Percentiles rank a stretch among this genome's conserved stretches.
phyloP scores from a whole-genome alignment of 208 protist genomes.

The Wallacemonas sp. region DNA sequence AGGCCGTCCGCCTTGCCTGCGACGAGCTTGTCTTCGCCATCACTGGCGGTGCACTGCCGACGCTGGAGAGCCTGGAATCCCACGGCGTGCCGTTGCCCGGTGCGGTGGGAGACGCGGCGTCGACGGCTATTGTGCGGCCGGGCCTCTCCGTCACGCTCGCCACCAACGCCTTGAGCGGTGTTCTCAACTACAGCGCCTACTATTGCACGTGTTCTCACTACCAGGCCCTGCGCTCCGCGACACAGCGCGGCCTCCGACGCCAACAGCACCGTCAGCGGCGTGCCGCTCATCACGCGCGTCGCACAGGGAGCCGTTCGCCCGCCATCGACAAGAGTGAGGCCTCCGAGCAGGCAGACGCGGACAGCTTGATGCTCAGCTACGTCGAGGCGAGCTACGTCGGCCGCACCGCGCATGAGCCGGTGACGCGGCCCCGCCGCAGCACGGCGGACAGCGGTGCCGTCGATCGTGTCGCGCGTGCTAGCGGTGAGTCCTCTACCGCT shows the following conservation, averaged over 20 bases:
- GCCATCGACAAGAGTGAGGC: background rate
- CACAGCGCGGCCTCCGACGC: background rate
- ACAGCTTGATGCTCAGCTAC: background rate
- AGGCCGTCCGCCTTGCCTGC: slow-evolving; percentile 45
- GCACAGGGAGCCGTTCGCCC: background rate
- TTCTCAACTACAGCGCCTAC: slow-evolving; percentile 37
- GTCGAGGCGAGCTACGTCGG: slow-evolving; percentile 1
- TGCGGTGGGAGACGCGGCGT: slow-evolving; percentile 1
- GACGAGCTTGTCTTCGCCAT: slow-evolving; percentile 61
- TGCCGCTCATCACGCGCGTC: background rate
- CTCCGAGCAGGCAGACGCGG: background rate
- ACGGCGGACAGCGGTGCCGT: background rate
- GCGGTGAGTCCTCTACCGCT: background rate
- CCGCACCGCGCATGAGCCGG: background rate
- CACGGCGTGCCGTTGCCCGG: slow-evolving; percentile 26
- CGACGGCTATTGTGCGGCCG: slow-evolving; percentile 13
- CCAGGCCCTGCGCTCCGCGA: slow-evolving; percentile 5
- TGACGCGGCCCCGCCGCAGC: background rate
- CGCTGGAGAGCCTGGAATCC: slow-evolving; percentile 33
- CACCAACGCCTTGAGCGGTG: slow-evolving; percentile 41
- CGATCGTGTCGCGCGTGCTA: background rate
- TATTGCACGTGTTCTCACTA: slow-evolving; percentile 44
- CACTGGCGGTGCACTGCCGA: slow-evolving; percentile 30
- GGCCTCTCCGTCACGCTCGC: slow-evolving; percentile 38
- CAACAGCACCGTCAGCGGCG: background rate